Evolutionary conservation across 768 basidiomycete genomes (phyloP).

Genomic region (Collybia mongolica): DNA sequence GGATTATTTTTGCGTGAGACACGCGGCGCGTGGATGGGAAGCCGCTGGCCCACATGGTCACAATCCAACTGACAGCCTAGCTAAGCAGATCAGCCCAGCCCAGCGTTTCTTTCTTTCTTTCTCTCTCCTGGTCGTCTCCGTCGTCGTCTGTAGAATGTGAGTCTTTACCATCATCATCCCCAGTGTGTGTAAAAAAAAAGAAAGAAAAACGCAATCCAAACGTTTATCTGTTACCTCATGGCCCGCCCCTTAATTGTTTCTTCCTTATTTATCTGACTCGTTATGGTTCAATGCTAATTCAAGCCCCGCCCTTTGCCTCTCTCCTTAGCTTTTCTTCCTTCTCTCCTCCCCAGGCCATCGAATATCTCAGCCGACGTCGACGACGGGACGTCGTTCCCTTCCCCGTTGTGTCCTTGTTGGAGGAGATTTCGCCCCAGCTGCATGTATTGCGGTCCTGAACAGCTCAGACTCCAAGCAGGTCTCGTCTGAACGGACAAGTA

Average conservation of each 20-base stretch:
- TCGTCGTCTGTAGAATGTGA: constrained; percentile 12
- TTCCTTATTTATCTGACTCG: background rate
- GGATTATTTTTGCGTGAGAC: constrained; percentile 1
- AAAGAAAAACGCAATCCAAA: no score
- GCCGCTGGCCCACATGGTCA: constrained; percentile 9
- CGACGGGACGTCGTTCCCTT: constrained; percentile 26
- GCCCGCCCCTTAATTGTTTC: constrained; percentile 10
- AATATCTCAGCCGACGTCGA: constrained; percentile 16
- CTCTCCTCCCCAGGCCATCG: constrained; percentile 5
- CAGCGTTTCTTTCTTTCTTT: constrained; percentile 16
- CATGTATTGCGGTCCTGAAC: constrained; percentile 38
- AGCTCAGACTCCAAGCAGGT: constrained; percentile 56
- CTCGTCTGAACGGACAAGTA: constrained; percentile 47
- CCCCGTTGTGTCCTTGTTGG: constrained; percentile 9
- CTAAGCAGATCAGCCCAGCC: no score
- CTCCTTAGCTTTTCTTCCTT: constrained; percentile 3
- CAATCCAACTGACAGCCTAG: constrained; percentile 16
- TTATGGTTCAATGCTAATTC: background rate
- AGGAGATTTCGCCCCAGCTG: constrained; percentile 22
- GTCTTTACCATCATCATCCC: background rate
- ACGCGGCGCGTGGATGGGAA: constrained; percentile 6
- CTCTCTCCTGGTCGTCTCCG: constrained; percentile 22
- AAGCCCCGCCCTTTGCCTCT: constrained; percentile 15
- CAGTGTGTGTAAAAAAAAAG: no score
- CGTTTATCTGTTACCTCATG: constrained; percentile 3